Evolutionary conservation across 352 stramenopile genomes (phyloP), one percentile per base, ranked within the genome.

Genomic region (Pythium aphanidermatum): DNA sequence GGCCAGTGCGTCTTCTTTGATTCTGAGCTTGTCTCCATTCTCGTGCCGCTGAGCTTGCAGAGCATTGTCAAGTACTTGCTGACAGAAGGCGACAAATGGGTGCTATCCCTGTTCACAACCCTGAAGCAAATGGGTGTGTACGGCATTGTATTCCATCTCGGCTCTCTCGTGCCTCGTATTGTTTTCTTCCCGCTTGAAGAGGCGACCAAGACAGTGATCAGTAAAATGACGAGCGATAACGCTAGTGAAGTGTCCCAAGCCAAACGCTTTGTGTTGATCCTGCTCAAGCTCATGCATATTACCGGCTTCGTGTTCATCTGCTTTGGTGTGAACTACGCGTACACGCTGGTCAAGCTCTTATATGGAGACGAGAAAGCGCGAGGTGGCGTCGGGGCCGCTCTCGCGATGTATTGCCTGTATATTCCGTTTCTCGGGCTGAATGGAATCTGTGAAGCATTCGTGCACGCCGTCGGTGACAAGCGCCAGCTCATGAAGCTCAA

Each of bases 161-260:
- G 96, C 11, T 97, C 93, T 17, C 77, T 99, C 38, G 92, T 96
- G 29, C 92, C 95, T 28, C 78, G 96, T 17, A 88, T 98, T 19
- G 65, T 99, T 2, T 95, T 99, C 41, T 74, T 98, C 59, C 95
- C 96, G 4, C 66, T 98, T 13, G 96, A 99, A 70, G 96, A 99
- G 55, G 95, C 96, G 17, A 95, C 79, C 8, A 90, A 97, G 60
- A 81, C 88, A 17, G 88, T 98, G 40, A 93, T 98, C 47, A 97
- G 86, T 68, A 98, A 97, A 46, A 68, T 95, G 30, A 69, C 72
- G 10, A 23, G 25, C 6, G 29, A 51, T 0, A 65, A 60, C 58
- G 65, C 44, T 72, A 32, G 49, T 2, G 48, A 58, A 41, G 25
- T 72, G 27, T 38, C 30, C 0, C 51, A 83, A 31, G 68, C 68